Conservation (phyloP, 2,329 filamentous ascomycete genomes). For the Colletotrichum sp. region DNA sequence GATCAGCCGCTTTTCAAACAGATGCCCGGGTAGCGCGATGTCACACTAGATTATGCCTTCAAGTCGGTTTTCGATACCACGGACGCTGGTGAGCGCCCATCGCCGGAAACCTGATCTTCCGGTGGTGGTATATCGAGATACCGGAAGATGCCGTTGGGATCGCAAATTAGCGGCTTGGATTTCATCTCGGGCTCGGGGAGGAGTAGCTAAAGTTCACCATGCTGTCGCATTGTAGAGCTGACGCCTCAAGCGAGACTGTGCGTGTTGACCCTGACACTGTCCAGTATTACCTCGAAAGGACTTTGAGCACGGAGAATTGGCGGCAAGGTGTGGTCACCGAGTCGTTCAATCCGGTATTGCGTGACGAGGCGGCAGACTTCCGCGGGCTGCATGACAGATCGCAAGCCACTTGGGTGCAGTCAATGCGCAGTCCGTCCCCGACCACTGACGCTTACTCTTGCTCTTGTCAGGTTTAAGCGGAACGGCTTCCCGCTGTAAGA, state of each 20-base stretch:
- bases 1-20: not conserved
- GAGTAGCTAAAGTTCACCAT: not conserved
- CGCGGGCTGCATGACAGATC: not conserved
- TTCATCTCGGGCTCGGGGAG: not conserved
- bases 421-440: not conserved
- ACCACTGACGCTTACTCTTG: not conserved
- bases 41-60: not conserved
- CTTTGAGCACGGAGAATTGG: not conserved
- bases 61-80: not conserved
- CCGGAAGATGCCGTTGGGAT: not conserved
- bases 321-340: not conserved
- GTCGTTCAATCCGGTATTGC: not conserved
- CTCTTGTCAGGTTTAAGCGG: not conserved
- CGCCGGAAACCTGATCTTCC: not conserved
- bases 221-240: not conserved
- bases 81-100: not conserved
- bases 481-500: not conserved
- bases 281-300: not conserved
- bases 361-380: conserved; percentile 2
- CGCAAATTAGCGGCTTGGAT: not conserved
- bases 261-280: not conserved
- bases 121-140: not conserved
- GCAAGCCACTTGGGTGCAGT: not conserved
- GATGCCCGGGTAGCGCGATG: conserved; percentile 13
- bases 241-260: not conserved